phyloP scores from a whole-genome alignment of 306 rosid species.

The Dalbergia cochinchinensis region DNA sequence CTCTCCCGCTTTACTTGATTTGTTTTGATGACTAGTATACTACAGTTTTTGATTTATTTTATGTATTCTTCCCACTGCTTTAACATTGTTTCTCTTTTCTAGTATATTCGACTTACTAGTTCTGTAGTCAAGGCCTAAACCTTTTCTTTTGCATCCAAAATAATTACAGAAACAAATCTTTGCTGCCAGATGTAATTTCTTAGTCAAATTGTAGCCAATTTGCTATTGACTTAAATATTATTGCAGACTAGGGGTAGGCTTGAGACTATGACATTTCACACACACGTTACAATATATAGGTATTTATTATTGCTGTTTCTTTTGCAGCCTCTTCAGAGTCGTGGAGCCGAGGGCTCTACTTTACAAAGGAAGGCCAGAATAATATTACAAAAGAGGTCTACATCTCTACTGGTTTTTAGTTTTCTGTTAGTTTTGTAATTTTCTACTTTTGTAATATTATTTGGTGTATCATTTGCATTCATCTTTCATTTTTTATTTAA shows the following conservation, averaged over 20 bases:
- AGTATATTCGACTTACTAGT: background rate
- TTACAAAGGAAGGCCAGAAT: conserved; percentile 63
- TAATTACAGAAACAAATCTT: conserved; percentile 15
- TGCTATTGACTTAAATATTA: conserved; percentile 8
- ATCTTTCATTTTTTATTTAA: background rate
- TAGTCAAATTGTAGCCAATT: conserved; percentile 33
- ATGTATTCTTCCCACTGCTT: conserved; percentile 30
- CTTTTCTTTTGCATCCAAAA: conserved; percentile 9
- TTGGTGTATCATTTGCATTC: conserved; percentile 25
- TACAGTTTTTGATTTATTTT: background rate
- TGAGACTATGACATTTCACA: background rate
- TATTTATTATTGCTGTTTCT: conserved; percentile 37
- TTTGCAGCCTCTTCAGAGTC: conserved; percentile 75
- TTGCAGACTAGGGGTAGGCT: conserved; percentile 13
- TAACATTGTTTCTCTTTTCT: conserved; percentile 4
- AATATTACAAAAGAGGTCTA: conserved; percentile 75
- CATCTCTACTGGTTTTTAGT: conserved; percentile 11
- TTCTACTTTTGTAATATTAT: conserved; percentile 17
- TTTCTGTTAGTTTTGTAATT: background rate
- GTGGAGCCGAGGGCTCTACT: conserved; percentile 80
- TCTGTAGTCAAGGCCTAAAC: conserved; percentile 7
- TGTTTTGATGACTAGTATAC: conserved; percentile 1
- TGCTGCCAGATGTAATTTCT: conserved; percentile 2
- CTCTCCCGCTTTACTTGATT: background rate
- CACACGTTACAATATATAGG: background rate